Base-by-base conservation (phyloP, 2,329 filamentous ascomycete species). In the Neodidymelliopsis sp. region DNA sequence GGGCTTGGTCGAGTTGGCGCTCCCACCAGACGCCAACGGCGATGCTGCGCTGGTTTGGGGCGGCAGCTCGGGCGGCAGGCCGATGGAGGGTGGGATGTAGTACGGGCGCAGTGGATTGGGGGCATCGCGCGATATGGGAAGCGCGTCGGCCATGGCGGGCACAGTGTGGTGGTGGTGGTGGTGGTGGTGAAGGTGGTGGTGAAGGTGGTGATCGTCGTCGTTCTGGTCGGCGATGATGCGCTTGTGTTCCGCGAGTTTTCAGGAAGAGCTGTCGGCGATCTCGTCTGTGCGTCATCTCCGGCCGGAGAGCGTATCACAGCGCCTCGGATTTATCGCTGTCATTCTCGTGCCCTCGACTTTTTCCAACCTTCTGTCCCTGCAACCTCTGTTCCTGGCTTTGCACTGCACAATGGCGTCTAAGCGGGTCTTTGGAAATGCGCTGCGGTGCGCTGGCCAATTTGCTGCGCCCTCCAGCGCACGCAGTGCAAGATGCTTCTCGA, bases 31-130 rank as follows among this genome's bases (percentile, higher is more conserved):
- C n/a, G n/a, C n/a, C 11, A 4, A 31, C 29, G 28, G 9, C 23
- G 36, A 23, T 2, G 36, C 44, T 18, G 29, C 8, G 36, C 24
- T 12, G n/a, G 30, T 16, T 5, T 40, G 36, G 22, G 66, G 66
- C 30, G 76, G 66, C 35, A 71, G 62, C 45, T 78, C 77, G 42
- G 78, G 75, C 36, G 81, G 78, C 23, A 83, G 75, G 25, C 86
- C 85, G 53, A 88, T 85, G 4, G 85, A 84, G 3, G 86, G 85
- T 27, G 86, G 86, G 54, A 86, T 84, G 69, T 89, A 88, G 75
- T 89, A 89, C 13, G 86, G 86, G 54, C 86, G 80, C 48, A 89
- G 76, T 49, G 86, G 86, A 62, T 89, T 89, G 15, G 77, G 78
- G 23, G 72, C 70, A 60, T 77, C 76, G 58, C 75, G 71, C 39